phyloP scores from a whole-genome alignment of 2,329 filamentous ascomycete genomes.

The Microcera coccophila region DNA sequence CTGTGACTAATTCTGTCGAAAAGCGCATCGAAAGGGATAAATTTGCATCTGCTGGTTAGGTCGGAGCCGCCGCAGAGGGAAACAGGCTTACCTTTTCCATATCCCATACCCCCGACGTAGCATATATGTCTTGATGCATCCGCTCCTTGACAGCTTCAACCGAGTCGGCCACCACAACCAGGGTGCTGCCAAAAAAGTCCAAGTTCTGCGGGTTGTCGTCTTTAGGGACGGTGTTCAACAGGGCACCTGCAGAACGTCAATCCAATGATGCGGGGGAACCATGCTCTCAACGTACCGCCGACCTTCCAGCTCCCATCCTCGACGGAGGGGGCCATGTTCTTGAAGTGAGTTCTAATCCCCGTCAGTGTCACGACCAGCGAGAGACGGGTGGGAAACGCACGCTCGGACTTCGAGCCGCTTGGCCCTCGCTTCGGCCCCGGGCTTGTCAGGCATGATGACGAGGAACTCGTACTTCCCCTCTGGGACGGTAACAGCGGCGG shows the following conservation, averaged over 20 bases:
- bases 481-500: conserved; percentile 19
- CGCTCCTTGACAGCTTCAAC: conserved; percentile 65
- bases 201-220: conserved; percentile 55
- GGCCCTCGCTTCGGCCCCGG: conserved; percentile 47
- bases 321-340: conserved; percentile 48
- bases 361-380: conserved; percentile 13
- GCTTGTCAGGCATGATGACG: conserved; percentile 64
- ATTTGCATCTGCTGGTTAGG: conserved; percentile 42
- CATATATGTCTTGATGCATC: conserved; percentile 71
- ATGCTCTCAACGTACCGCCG: conserved; percentile 50
- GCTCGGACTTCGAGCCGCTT: conserved; percentile 60
- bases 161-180: conserved; percentile 63
- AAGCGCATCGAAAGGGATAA: conserved; percentile 46
- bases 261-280: not conserved
- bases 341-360: conserved; percentile 47
- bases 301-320: conserved; percentile 58
- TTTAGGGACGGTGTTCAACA: conserved; percentile 62
- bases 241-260: conserved; percentile 53
- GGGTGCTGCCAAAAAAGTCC: conserved; percentile 70
- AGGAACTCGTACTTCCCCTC: conserved; percentile 58
- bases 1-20: conserved; percentile 13
- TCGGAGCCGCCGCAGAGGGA: too few relatives aligned
- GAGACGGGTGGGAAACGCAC: conserved; percentile 36
- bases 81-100: conserved; percentile 52
- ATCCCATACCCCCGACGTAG: conserved; percentile 73